Base-by-base conservation (phyloP, 1,284 basidiomycete species). In the Psilocybe mexicana region DNA sequence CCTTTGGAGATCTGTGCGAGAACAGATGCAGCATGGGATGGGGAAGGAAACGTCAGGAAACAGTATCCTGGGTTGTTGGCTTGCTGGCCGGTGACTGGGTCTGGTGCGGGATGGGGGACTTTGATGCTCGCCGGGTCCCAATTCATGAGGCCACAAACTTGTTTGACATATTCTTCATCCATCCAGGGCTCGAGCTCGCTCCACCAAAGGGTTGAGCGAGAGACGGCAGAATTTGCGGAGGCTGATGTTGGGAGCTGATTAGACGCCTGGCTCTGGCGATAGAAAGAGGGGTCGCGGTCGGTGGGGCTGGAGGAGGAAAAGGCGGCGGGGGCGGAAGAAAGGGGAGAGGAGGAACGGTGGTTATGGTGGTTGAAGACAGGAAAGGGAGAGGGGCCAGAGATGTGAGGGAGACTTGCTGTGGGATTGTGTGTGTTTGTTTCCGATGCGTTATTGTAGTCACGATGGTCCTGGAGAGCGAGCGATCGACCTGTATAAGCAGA, bases 121-220 rank as follows among this genome's bases (percentile, higher is more conserved):
- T 86, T 88, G 74, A 90, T 82, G 66, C 71, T 80, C 70, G 85
- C 76, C 26, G 87, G 82, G 56, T 90, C 86, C 90, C 90, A 92
- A 61, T 85, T 82, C 88, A 92, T 90, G 68, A 92, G 77, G 55
- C 71, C 75, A 72, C 89, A 90, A 65, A 92, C 89, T 70, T 91
- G 88, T 71, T 88, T 88, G 46, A 85, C 89, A 76, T 93, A 94
- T 70, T 91, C 88, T 81, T 92, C 91, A 75, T 93, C 92, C 92
- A 94, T 94, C 92, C 92, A 94, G 66, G 88, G 85, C 73, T 94
- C 92, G 57, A 93, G 81, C 68, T 90, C 87, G 65, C 86, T 84
- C 87, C 92, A 91, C 80, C 85, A 90, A 59, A 93, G 84, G 24
- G 88, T 87, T 42, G 79, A 80, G 62, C 78, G 77, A 49, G 77